A percentile compares a stretch with the other conserved stretches of the same genome.
Evolutionary conservation across 768 basidiomycete genomes (phyloP).

Genomic region (Lactarius akahatsu): DNA sequence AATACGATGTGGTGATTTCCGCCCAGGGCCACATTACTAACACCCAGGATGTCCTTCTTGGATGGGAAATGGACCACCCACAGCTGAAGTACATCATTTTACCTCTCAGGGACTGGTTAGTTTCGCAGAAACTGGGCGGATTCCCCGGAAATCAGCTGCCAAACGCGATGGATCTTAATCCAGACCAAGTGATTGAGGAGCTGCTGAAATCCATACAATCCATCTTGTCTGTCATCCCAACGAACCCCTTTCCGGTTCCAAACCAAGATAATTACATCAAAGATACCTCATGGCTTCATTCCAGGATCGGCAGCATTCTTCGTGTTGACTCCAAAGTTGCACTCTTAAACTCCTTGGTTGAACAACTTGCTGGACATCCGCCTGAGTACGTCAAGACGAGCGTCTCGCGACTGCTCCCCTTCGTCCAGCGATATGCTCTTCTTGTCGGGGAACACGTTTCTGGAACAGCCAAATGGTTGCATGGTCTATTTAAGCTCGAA

Average conservation of each 20-base stretch:
- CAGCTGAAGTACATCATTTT: constrained; percentile 35
- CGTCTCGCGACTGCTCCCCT: constrained; percentile 62
- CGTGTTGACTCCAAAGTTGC: constrained; percentile 46
- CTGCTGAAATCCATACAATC: constrained; percentile 68
- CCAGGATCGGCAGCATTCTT: constrained; percentile 49
- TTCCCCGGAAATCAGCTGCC: background rate
- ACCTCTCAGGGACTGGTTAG: constrained; percentile 38
- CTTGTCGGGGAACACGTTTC: constrained; percentile 60
- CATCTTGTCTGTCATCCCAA: constrained; percentile 46
- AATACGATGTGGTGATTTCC: constrained; percentile 7
- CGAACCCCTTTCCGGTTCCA: constrained; percentile 35
- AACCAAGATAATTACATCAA: constrained; percentile 52
- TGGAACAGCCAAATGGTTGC: constrained; percentile 61
- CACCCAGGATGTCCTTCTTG: constrained; percentile 5
- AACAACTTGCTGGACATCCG: constrained; percentile 39
- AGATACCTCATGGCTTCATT: constrained; percentile 45
- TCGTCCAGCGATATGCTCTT: constrained; percentile 62
- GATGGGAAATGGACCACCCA: constrained; percentile 29
- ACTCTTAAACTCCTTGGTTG: constrained; percentile 43
- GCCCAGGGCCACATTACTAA: constrained; percentile 17
- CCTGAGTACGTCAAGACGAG: constrained; percentile 37
- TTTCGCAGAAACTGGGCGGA: constrained; percentile 12
- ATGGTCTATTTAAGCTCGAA: constrained; percentile 80
- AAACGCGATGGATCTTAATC: constrained; percentile 28
- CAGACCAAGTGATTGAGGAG: constrained; percentile 53